Percentiles rank a stretch among this genome's conserved stretches.
phyloP scores from a whole-genome alignment of 768 basidiomycete genomes.

The Phaffia australis region DNA sequence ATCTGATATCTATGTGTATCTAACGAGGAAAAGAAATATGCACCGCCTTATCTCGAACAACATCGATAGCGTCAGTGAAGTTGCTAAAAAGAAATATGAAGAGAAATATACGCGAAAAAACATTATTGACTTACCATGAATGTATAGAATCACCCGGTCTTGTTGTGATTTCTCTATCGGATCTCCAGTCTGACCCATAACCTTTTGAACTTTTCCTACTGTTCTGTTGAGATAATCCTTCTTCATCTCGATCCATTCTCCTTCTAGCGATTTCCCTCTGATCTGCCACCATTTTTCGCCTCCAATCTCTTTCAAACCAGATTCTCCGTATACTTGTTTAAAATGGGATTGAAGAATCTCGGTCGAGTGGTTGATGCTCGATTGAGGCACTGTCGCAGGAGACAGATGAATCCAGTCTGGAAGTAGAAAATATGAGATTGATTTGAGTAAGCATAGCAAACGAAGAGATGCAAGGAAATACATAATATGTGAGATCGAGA shows the following conservation, averaged over 20 bases:
- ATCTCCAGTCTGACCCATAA: conserved; percentile 4
- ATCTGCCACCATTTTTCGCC: conserved; percentile 22
- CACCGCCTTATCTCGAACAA: conserved; percentile 31
- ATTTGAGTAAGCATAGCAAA: too few relatives aligned
- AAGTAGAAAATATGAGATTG: not conserved
- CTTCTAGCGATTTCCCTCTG: conserved; percentile 41
- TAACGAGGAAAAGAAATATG: conserved; percentile 39
- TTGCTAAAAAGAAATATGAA: not conserved
- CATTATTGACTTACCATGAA: conserved; percentile 31
- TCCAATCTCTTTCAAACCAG: conserved; percentile 12
- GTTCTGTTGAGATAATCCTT: conserved; percentile 48
- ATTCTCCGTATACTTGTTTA: not conserved
- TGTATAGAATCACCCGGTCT: conserved; percentile 36
- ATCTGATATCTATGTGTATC: conserved; percentile 40
- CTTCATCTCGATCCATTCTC: conserved; percentile 76
- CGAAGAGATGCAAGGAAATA: not conserved
- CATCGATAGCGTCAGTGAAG: not conserved
- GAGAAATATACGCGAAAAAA: not conserved
- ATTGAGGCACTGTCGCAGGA: conserved; percentile 9
- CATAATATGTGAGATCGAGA: not conserved
- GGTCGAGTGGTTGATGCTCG: not conserved
- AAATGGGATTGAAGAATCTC: conserved; percentile 12
- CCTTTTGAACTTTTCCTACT: conserved; percentile 6
- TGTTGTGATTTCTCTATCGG: conserved; percentile 2
- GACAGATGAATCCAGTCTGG: conserved; percentile 16